Evolutionary conservation across 2,329 filamentous ascomycete genomes (phyloP).

Genomic region (Ambrosiella xylebori): DNA sequence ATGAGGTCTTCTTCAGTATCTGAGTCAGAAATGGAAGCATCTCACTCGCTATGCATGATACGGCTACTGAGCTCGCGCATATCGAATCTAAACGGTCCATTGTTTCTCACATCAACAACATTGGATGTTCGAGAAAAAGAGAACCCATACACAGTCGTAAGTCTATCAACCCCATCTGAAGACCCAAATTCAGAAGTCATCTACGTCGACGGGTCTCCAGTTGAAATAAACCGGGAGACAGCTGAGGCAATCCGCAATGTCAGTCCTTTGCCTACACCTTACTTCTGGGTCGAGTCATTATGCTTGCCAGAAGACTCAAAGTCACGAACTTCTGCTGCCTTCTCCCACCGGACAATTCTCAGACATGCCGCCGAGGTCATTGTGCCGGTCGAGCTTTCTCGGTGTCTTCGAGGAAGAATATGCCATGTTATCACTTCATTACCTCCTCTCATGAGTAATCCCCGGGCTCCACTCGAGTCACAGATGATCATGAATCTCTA

Average conservation of each 20-base stretch:
- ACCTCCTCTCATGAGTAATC: background rate
- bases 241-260: background rate
- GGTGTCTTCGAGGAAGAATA: background rate
- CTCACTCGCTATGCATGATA: too few relatives aligned
- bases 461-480: background rate
- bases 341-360: background rate
- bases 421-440: background rate
- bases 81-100: too few relatives aligned
- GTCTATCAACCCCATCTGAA: too few relatives aligned
- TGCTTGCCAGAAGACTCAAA: background rate
- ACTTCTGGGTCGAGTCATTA: background rate
- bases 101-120: too few relatives aligned
- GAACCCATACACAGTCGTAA: too few relatives aligned
- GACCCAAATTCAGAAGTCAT: background rate
- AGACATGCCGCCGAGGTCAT: background rate
- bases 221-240: background rate
- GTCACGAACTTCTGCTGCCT: background rate
- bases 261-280: background rate
- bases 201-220: background rate
- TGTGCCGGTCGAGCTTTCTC: background rate
- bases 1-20: too few relatives aligned
- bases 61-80: too few relatives aligned
- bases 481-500: background rate
- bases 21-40: too few relatives aligned
- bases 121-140: too few relatives aligned